phyloP scores from a whole-genome alignment of 495 filamentous ascomycete genomes.

The Pyrenopolyporus hunteri region DNA sequence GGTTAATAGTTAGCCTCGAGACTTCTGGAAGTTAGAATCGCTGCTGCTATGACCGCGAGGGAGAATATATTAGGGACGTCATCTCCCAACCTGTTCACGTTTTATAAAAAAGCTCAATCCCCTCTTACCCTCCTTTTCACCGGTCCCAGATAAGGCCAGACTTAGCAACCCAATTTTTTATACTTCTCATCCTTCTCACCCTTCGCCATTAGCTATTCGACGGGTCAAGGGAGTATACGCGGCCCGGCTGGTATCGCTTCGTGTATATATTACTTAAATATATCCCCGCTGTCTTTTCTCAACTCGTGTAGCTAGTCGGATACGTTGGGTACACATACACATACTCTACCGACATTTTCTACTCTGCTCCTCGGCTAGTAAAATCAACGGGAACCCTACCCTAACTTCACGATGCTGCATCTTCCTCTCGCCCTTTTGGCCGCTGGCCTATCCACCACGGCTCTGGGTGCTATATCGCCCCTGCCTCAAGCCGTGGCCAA shows the following conservation, averaged over 20 bases:
- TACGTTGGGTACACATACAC: neutral
- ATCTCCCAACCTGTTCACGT: neutral
- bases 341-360: neutral
- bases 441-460: neutral
- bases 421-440: neutral
- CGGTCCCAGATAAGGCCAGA: neutral
- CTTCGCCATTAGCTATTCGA: neutral
- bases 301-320: neutral
- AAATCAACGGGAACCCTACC: neutral
- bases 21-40: neutral
- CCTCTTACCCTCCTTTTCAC: neutral
- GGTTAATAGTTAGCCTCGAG: neutral
- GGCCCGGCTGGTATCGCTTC: no score
- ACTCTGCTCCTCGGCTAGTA: neutral
- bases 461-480: neutral
- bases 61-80: neutral
- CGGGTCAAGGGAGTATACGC: no score
- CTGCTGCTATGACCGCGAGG: neutral
- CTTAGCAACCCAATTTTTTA: neutral
- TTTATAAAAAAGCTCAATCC: constrained; percentile 9
- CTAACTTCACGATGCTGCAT: constrained; percentile 1
- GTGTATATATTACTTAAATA: neutral
- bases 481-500: neutral
- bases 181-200: neutral
- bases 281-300: neutral